Evolutionary conservation across 169 alveolate genomes (phyloP).

Genomic region (Plasmodium cynomolgi): DNA sequence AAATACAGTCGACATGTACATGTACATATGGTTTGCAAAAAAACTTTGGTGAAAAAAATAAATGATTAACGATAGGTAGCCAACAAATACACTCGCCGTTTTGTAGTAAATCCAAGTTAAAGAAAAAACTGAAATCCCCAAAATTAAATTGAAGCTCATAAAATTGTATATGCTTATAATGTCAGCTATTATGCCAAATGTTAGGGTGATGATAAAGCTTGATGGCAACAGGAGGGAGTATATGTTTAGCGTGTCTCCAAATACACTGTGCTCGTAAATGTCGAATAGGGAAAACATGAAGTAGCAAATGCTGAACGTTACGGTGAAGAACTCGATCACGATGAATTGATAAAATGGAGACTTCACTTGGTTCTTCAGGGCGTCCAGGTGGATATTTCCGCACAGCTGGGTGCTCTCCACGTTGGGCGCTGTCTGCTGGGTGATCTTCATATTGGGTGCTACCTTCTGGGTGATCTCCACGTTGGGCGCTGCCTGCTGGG

Average conservation of each 20-base stretch:
- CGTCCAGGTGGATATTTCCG: neutral
- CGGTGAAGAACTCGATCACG: conserved; percentile 51
- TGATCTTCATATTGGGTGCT: neutral
- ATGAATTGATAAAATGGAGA: conserved; percentile 54
- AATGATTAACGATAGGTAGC: conserved; percentile 23
- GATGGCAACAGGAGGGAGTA: conserved; percentile 47
- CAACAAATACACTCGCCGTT: conserved; percentile 38
- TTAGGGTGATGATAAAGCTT: conserved; percentile 55
- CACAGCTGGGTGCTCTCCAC: neutral
- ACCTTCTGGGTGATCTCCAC: too few relatives aligned
- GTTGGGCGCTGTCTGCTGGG: neutral
- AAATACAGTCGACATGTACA: conserved; percentile 73
- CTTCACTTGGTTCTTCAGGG: conserved; percentile 25
- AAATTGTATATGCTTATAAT: conserved; percentile 47
- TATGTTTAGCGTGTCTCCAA: conserved; percentile 47
- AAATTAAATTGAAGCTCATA: conserved; percentile 36
- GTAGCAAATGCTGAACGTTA: conserved; percentile 51
- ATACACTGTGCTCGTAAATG: conserved; percentile 44
- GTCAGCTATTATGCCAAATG: conserved; percentile 69
- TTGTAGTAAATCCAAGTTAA: conserved; percentile 11
- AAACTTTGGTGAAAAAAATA: conserved; percentile 70
- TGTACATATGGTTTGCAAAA: conserved; percentile 73
- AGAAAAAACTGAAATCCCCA: conserved; percentile 37
- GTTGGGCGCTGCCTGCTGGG: neutral
- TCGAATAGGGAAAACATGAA: conserved; percentile 71